These are phyloP conservation scores for Candida patagonica DNA, from an alignment of 805 yeast species.

Conservation along the genomic window DNA sequence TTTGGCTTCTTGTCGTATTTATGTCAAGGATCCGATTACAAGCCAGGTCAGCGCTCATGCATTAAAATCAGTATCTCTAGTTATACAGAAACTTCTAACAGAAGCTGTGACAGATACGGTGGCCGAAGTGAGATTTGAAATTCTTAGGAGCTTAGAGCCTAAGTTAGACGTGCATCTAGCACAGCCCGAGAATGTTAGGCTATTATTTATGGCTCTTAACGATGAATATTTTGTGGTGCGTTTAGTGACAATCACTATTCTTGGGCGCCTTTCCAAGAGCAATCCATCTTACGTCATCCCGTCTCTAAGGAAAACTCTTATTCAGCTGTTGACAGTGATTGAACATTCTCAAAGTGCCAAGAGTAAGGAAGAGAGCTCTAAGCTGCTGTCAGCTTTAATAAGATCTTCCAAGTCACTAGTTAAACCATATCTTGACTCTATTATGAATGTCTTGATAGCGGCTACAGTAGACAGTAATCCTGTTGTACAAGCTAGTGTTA, in stretches of 20 bases:
- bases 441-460: conserved; percentile 75
- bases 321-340: conserved; percentile 75
- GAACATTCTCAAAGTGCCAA: conserved; percentile 71
- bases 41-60: conserved; percentile 75
- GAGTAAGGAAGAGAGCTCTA: conserved; percentile 81
- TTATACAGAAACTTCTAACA: conserved; percentile 68
- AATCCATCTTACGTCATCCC: conserved; percentile 97
- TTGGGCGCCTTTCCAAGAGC: conserved; percentile 75
- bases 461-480: conserved; percentile 64
- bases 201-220: conserved; percentile 79
- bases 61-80: conserved; percentile 73
- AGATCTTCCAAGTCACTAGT: conserved; percentile 74
- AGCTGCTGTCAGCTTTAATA: conserved; percentile 61
- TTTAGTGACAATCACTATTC: conserved; percentile 62
- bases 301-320: conserved; percentile 72
- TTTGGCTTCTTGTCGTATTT: conserved; percentile 68
- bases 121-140: conserved; percentile 76
- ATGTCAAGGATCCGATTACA: conserved; percentile 73
- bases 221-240: conserved; percentile 84
- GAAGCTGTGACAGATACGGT: conserved; percentile 83
- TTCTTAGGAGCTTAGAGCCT: conserved; percentile 60
- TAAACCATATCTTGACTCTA: conserved; percentile 83
- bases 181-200: conserved; percentile 81
- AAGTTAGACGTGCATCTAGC: conserved; percentile 86
- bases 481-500: conserved; percentile 78